Conservation (phyloP, 1,284 basidiomycete genomes). For the Wallemia hederae region DNA sequence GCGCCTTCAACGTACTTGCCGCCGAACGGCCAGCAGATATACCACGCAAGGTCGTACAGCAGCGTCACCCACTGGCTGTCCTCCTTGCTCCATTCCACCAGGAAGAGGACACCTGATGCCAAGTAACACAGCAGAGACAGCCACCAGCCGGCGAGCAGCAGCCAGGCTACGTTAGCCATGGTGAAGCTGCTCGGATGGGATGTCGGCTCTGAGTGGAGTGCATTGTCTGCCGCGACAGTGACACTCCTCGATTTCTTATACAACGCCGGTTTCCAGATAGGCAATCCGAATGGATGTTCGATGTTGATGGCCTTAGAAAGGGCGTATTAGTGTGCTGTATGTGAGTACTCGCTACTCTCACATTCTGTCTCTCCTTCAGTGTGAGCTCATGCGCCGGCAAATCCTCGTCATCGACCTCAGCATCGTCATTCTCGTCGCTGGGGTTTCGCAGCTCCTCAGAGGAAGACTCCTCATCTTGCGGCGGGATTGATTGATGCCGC, state of each 20-base stretch:
- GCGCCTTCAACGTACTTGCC: conserved; percentile 83
- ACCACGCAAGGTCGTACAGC: conserved; percentile 75
- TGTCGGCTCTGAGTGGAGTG: conserved; percentile 68
- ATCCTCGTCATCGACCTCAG: conserved; percentile 10
- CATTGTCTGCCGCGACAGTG: conserved; percentile 80
- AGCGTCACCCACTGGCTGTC: conserved; percentile 36
- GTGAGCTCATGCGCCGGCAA: conserved; percentile 30
- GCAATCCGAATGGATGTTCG: conserved; percentile 94
- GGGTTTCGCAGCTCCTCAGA: conserved; percentile 3
- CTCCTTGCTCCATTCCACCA: conserved; percentile 32
- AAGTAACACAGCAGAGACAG: conserved; percentile 43
- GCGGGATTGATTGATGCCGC: not conserved
- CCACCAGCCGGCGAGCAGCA: conserved; percentile 68
- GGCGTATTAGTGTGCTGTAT: not conserved
- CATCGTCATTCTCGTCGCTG: conserved; percentile 8
- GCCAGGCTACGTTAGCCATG: conserved; percentile 71
- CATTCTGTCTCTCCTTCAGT: conserved; percentile 80
- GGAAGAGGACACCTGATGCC: conserved; percentile 19
- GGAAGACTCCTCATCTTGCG: not conserved
- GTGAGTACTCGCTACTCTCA: conserved; percentile 15
- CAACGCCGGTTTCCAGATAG: conserved; percentile 96
- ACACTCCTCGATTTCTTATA: conserved; percentile 96
- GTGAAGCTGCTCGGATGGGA: conserved; percentile 71
- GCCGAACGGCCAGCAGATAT: conserved; percentile 86
- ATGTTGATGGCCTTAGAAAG: conserved; percentile 49